Conservation (phyloP, 2,329 filamentous ascomycete species). For the Neodidymelliopsis sp. region DNA sequence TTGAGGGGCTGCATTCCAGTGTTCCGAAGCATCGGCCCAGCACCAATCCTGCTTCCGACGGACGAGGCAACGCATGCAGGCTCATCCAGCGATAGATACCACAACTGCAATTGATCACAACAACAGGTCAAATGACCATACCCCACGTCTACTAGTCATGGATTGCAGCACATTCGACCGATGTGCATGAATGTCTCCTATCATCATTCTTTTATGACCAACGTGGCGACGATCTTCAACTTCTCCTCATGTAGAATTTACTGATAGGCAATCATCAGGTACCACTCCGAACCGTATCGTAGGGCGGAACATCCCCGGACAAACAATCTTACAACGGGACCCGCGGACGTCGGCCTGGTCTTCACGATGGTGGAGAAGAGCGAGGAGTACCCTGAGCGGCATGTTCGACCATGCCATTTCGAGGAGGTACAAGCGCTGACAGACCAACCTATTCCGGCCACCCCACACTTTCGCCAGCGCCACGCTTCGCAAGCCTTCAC, state of each 20-base stretch:
- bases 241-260: background rate
- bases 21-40: constrained; percentile 23
- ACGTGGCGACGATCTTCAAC: constrained; percentile 22
- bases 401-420: constrained; percentile 11
- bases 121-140: constrained; percentile 32
- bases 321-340: constrained; percentile 11
- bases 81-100: constrained; percentile 37
- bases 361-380: constrained; percentile 13
- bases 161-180: constrained; percentile 16
- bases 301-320: constrained; percentile 3
- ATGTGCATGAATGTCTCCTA: constrained; percentile 27
- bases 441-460: constrained; percentile 29
- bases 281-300: constrained; percentile 7
- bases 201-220: constrained; percentile 28
- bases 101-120: constrained; percentile 30
- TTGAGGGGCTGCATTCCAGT: constrained; percentile 14
- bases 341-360: constrained; percentile 7
- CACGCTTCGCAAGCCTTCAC: constrained; percentile 19
- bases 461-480: constrained; percentile 39
- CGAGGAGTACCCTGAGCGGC: constrained; percentile 5
- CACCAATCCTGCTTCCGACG: constrained; percentile 25
- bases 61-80: constrained; percentile 34
- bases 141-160: constrained; percentile 37
- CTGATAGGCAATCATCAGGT: constrained; percentile 18
- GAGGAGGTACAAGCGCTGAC: constrained; percentile 43